These are phyloP conservation scores for Ceratocystis variospora DNA, from an alignment of 2,329 filamentous ascomycete genomes.

Conservation along the genomic window DNA sequence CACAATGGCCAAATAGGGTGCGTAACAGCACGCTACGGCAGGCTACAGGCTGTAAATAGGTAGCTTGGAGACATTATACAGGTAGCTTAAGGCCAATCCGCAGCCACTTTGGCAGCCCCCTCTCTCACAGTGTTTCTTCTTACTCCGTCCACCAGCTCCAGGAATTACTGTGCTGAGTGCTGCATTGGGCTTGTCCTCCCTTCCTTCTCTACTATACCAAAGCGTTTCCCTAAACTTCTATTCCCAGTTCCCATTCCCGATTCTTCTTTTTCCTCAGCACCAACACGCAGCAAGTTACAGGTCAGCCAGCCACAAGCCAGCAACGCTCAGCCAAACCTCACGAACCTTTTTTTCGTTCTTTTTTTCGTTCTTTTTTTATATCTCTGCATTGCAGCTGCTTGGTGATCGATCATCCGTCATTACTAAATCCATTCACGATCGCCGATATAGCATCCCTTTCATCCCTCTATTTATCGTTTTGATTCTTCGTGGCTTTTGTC, in stretches of 20 bases:
- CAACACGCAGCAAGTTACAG: neutral
- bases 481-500: conserved; percentile 5
- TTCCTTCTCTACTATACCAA: conserved; percentile 1
- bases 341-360: neutral
- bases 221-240: neutral
- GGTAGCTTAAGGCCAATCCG: neutral
- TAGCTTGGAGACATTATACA: too few species aligned
- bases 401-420: too few species aligned
- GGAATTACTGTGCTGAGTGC: conserved; percentile 5
- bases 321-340: neutral
- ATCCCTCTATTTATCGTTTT: neutral
- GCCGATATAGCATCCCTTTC: too few species aligned
- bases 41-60: too few species aligned
- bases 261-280: neutral
- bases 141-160: neutral
- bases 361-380: too few species aligned
- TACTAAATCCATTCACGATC: too few species aligned
- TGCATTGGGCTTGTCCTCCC: conserved; percentile 3
- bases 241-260: neutral
- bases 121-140: conserved; percentile 2
- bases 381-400: too few species aligned
- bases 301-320: too few species aligned
- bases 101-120: neutral
- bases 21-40: too few species aligned
- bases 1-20: neutral